Percentiles rank a stretch among this genome's conserved stretches.
Evolutionary conservation across 441 rosid genomes (phyloP).

Genomic region (Heliophila coronopifolia): DNA sequence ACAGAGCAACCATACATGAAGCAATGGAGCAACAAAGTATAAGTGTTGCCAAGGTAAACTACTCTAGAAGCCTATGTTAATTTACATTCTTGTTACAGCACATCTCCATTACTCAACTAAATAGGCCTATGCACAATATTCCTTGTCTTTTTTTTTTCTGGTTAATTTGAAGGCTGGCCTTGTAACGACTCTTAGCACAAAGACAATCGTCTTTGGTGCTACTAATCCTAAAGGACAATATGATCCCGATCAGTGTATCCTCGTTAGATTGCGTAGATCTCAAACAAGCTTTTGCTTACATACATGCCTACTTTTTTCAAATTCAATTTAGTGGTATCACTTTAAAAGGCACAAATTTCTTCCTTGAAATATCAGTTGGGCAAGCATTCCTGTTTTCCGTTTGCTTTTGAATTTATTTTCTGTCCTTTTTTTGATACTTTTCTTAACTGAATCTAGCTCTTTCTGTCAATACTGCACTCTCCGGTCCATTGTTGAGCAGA

Average conservation of each 20-base stretch:
- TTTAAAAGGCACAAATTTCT: background rate
- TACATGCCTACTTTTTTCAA: background rate
- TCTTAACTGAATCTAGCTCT: constrained; percentile 64
- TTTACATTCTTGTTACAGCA: background rate
- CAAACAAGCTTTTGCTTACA: background rate
- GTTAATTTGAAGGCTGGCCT: constrained; percentile 75
- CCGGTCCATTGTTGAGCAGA: constrained; percentile 95
- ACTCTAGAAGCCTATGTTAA: background rate
- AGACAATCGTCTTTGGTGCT: constrained; percentile 86
- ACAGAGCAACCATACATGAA: constrained; percentile 95
- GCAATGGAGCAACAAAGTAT: constrained; percentile 99
- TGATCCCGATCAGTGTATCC: constrained; percentile 92
- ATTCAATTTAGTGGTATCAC: background rate
- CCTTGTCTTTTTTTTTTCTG: background rate
- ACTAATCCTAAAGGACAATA: constrained; percentile 98
- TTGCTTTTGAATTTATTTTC: background rate
- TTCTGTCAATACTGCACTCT: constrained; percentile 88
- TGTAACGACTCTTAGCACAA: constrained; percentile 84
- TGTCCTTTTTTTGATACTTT: background rate
- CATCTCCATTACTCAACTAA: background rate
- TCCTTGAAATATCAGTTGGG: background rate
- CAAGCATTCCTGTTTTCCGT: background rate
- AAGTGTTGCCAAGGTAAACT: constrained; percentile 82
- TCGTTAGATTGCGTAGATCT: constrained; percentile 19
- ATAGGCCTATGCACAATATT: background rate